phyloP scores from a whole-genome alignment of 352 stramenopile genomes.

The Globisporangium cystogenes region DNA sequence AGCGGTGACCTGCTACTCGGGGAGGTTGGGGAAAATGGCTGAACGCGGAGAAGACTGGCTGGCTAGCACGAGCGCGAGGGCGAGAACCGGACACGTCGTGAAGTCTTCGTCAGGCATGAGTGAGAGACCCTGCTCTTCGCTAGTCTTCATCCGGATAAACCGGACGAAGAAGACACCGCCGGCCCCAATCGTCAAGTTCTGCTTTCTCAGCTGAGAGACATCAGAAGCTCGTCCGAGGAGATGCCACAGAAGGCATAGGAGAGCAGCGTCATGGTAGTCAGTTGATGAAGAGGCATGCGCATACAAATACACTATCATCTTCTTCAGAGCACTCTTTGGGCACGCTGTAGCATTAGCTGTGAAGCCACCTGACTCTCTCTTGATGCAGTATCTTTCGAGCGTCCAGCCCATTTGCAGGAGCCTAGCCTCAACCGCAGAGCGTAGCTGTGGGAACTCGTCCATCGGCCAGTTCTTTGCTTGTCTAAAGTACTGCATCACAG shows the following conservation, averaged over 20 bases:
- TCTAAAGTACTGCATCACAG: no score
- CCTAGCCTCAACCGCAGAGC: neutral
- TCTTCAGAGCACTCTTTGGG: neutral
- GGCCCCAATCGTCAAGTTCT: neutral
- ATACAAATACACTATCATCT: constrained; percentile 4
- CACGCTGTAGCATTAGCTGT: neutral
- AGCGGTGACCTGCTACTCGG: neutral
- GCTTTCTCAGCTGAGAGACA: neutral
- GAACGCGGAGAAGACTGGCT: neutral
- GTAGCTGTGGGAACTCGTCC: neutral
- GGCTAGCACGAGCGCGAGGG: neutral
- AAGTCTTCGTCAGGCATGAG: neutral
- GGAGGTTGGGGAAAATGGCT: neutral
- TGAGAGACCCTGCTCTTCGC: constrained; percentile 1
- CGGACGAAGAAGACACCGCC: neutral
- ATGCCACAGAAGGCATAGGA: neutral
- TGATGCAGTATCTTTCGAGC: neutral
- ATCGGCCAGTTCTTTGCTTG: neutral
- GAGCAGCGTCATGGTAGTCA: neutral
- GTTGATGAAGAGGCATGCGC: neutral
- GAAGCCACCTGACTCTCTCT: neutral
- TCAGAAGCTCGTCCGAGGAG: neutral
- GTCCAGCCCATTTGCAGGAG: neutral
- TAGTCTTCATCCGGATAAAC: neutral
- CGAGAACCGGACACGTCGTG: neutral